phyloP scores from a whole-genome alignment of 352 stramenopile genomes.

The Globisporangium emineosum region DNA sequence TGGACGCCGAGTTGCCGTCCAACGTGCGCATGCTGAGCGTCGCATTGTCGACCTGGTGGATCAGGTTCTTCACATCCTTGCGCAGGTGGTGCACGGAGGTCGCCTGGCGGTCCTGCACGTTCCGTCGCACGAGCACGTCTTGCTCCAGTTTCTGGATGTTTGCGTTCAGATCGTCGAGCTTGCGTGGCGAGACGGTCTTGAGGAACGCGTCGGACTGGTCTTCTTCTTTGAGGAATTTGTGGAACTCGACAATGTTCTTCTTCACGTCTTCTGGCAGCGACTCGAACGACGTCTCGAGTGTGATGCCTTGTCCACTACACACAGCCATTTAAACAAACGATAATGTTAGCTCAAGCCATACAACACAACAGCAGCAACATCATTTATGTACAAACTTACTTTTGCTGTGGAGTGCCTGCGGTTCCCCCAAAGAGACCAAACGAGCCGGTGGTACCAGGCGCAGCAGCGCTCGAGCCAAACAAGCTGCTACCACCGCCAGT shows the following conservation, averaged over 20 bases:
- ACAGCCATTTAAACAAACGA: background rate
- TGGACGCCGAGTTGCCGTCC: constrained; percentile 41
- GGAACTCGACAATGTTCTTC: constrained; percentile 76
- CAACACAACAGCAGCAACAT: background rate
- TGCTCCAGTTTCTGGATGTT: constrained; percentile 64
- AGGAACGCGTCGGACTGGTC: constrained; percentile 74
- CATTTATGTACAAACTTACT: constrained; percentile 14
- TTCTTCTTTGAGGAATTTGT: constrained; percentile 68
- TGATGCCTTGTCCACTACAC: constrained; percentile 31
- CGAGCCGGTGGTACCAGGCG: constrained; percentile 7
- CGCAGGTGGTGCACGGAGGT: constrained; percentile 62
- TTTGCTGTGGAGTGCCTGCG: constrained; percentile 3
- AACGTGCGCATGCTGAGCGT: constrained; percentile 64
- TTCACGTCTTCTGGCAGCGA: constrained; percentile 64
- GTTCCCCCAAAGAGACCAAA: constrained; percentile 23
- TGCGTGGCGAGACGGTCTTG: constrained; percentile 58
- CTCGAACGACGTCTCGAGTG: constrained; percentile 75
- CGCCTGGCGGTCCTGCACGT: constrained; percentile 54
- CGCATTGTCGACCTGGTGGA: constrained; percentile 68
- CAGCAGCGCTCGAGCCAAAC: constrained; percentile 9
- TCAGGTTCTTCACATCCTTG: constrained; percentile 71
- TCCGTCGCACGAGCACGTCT: constrained; percentile 55
- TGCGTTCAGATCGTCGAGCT: constrained; percentile 48
- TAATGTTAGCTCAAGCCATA: background rate
- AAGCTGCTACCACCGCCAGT: constrained; percentile 6